Percentiles rank a stretch among this genome's conserved stretches.
Conservation (phyloP, 1,284 basidiomycete genomes). For the Marasmius oreades region DNA sequence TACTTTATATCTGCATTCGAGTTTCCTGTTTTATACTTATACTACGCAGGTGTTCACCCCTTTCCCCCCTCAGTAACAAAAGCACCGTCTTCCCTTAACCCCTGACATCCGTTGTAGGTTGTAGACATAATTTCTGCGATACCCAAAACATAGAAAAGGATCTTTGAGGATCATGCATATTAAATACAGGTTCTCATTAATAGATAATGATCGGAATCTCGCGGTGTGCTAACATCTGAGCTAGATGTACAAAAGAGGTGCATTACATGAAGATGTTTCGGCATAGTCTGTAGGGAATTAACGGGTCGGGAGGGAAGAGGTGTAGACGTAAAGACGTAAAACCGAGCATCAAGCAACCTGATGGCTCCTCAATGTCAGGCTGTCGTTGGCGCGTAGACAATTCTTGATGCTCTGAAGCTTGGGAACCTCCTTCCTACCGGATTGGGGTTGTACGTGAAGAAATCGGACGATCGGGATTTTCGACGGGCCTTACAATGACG, state of each 20-base stretch:
- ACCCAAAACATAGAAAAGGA: too few relatives aligned
- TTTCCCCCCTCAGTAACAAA: background rate
- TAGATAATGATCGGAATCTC: too few relatives aligned
- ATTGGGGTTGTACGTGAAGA: background rate
- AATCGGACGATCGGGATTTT: background rate
- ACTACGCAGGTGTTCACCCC: background rate
- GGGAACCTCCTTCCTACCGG: background rate
- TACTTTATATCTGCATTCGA: background rate
- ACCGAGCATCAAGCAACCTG: too few relatives aligned
- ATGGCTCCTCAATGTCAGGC: too few relatives aligned
- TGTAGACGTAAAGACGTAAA: too few relatives aligned
- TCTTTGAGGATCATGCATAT: background rate
- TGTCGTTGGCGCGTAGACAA: too few relatives aligned
- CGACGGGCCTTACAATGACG: constrained; percentile 11
- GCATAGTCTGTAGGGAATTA: too few relatives aligned
- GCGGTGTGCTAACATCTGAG: background rate
- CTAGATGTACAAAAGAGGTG: too few relatives aligned
- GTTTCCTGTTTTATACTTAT: background rate
- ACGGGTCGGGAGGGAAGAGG: too few relatives aligned
- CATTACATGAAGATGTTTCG: too few relatives aligned
- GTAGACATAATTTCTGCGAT: background rate
- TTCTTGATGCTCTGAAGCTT: background rate
- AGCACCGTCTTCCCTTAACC: background rate
- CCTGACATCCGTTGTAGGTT: background rate
- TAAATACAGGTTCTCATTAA: too few relatives aligned